Percentiles rank a stretch among this genome's conserved stretches.
Evolutionary conservation across 768 basidiomycete genomes (phyloP).

Genomic region (Pisolithus sp.): DNA sequence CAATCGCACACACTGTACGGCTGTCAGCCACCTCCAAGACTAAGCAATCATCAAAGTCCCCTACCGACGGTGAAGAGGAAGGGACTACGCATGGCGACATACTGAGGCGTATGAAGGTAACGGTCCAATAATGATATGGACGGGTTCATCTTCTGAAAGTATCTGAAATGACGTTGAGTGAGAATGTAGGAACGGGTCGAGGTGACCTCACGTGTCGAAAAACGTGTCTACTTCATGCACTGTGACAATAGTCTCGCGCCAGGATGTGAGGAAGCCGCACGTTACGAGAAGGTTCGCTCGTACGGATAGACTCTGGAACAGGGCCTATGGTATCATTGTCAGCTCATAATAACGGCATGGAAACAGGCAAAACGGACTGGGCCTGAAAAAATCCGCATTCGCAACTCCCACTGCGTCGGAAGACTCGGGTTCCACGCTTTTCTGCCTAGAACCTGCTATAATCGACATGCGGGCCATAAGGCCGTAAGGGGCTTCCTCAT

Average conservation of each 20-base stretch:
- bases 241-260: slow-evolving; percentile 53
- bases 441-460: slow-evolving; percentile 36
- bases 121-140: slow-evolving; percentile 78
- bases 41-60: slow-evolving; percentile 24
- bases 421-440: slow-evolving; percentile 37
- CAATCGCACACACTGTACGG: slow-evolving; percentile 72
- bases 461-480: slow-evolving; percentile 63
- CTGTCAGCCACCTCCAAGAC: slow-evolving; percentile 3
- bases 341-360: background rate
- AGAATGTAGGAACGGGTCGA: background rate
- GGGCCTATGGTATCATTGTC: slow-evolving; percentile 28
- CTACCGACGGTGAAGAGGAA: slow-evolving; percentile 89
- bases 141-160: slow-evolving; percentile 72
- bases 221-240: slow-evolving; percentile 62
- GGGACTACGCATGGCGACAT: slow-evolving; percentile 75
- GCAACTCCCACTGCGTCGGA: slow-evolving; percentile 59
- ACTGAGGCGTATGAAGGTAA: slow-evolving; percentile 76
- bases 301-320: slow-evolving; percentile 35
- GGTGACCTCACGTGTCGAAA: slow-evolving; percentile 54
- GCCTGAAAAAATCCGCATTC: slow-evolving; percentile 58
- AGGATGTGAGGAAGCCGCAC: slow-evolving; percentile 62
- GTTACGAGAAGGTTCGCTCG: slow-evolving; percentile 33
- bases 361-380: slow-evolving; percentile 36
- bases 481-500: slow-evolving; percentile 63
- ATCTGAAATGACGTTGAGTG: slow-evolving; percentile 35